A percentile compares a stretch with the other conserved stretches of the same genome.
phyloP scores from a whole-genome alignment of 805 yeast genomes.

The Lipomyces lipofer region DNA sequence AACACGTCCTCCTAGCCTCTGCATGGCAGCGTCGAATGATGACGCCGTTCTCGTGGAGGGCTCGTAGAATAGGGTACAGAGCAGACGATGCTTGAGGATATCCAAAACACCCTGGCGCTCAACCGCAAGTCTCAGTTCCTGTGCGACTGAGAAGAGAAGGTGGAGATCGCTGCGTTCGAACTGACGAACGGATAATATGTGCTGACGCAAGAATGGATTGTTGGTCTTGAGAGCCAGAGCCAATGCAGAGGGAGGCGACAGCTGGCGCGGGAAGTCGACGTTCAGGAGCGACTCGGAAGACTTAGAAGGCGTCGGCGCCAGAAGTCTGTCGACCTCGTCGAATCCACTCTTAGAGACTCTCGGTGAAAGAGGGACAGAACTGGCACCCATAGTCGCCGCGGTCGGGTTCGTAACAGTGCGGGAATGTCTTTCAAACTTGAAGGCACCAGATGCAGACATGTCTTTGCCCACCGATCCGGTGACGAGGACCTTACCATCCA shows the following conservation, averaged over 20 bases:
- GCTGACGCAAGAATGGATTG: slow-evolving; percentile 88
- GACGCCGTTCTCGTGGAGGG: slow-evolving; percentile 97
- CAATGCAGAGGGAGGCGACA: slow-evolving; percentile 57
- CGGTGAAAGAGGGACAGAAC: slow-evolving; percentile 22
- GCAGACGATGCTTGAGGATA: slow-evolving; percentile 81
- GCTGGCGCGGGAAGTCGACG: slow-evolving; percentile 35
- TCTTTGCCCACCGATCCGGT: slow-evolving; percentile 63
- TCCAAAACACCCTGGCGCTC: slow-evolving; percentile 95
- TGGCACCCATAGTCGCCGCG: slow-evolving; percentile 32
- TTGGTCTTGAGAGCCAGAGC: slow-evolving; percentile 72
- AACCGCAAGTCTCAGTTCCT: slow-evolving; percentile 94
- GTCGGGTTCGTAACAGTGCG: slow-evolving; percentile 32
- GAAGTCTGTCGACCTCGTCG: slow-evolving; percentile 43
- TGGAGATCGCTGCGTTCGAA: slow-evolving; percentile 87
- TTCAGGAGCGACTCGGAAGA: slow-evolving; percentile 4
- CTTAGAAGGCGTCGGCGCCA: slow-evolving; percentile 28
- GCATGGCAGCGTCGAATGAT: slow-evolving; percentile 99
- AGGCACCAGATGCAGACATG: slow-evolving; percentile 49
- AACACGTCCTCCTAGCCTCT: slow-evolving; percentile 97
- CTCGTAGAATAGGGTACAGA: slow-evolving; percentile 95
- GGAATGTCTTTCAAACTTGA: slow-evolving; percentile 30
- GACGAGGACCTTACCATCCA: slow-evolving; percentile 75
- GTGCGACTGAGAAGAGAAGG: slow-evolving; percentile 91
- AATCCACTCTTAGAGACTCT: slow-evolving; percentile 38
- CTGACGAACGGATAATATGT: slow-evolving; percentile 84